phyloP scores from a whole-genome alignment of 2,329 filamentous ascomycete genomes.

The Pyricularia sp. region DNA sequence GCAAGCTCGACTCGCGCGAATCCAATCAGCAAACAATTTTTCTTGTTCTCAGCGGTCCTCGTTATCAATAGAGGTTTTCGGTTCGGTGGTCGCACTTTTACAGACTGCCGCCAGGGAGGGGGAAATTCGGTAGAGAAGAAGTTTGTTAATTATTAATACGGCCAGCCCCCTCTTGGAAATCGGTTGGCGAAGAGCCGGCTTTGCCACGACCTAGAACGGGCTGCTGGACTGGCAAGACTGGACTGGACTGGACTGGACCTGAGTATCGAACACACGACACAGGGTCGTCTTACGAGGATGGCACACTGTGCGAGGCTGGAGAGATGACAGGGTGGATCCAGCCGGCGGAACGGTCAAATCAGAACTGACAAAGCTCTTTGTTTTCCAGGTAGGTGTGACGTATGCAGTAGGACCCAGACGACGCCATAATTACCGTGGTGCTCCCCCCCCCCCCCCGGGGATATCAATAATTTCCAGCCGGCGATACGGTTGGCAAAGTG shows the following conservation, averaged over 20 bases:
- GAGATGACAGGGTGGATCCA: neutral
- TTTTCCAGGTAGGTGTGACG: neutral
- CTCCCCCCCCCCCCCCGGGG: neutral
- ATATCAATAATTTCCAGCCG: too few relatives aligned
- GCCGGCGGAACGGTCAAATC: neutral
- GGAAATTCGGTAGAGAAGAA: too few relatives aligned
- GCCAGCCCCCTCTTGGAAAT: neutral
- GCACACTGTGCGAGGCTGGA: neutral
- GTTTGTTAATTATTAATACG: neutral
- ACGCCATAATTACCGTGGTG: neutral
- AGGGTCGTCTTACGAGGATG: neutral
- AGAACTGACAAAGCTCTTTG: neutral
- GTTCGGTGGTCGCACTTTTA: too few relatives aligned
- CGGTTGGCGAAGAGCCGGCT: neutral
- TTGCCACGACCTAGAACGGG: neutral
- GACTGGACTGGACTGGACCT: neutral
- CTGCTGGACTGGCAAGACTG: neutral
- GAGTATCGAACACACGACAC: neutral
- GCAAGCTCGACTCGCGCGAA: neutral
- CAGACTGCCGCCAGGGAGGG: too few relatives aligned
- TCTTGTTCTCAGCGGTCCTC: neutral
- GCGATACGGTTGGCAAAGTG: too few relatives aligned
- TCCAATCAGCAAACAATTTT: neutral
- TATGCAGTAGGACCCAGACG: neutral
- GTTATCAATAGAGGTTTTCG: too few relatives aligned